Evolutionary conservation across 768 basidiomycete species (phyloP), one percentile per base, ranked within the genome.

Genomic region (Cytidiella melzeri): DNA sequence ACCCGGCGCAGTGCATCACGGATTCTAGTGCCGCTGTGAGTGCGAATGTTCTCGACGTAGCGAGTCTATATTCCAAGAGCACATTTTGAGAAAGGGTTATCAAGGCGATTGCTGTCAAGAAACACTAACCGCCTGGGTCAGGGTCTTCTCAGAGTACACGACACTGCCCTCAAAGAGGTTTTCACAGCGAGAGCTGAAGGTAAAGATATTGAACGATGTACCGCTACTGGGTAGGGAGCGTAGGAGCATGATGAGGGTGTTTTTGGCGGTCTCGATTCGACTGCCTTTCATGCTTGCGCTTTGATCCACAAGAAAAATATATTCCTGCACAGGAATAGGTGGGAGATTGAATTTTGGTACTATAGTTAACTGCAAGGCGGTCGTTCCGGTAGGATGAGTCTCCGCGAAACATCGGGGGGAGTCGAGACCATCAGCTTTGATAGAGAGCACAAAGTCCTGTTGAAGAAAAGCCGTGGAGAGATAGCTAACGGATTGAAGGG

Each of bases 271-370:
- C 34, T 68, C 67, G 3, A 82, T 76, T 5, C 74, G 57, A 3
- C 19, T 20, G 19, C 51, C 51, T 0, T 0, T 0, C 83, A 84
- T 84, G 44, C 77, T 80, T 0, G 75, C 73, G 18, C 75, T 79
- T 37, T 80, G 65, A 54, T 84, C 83, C 11, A 84, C 65, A 5
- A 84, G 51, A 51, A 84, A 84, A 0, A 84, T 64, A 47, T 76
- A 84, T 51, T 84, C 82, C 44, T 80, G 80, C 0, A 64, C 58
- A 12, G 53, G 52, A 1, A 79, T 57, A 1, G 68, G 67, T 1
- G 73, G 70, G 3, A 80, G 57, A 19, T 65, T 58, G 51, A 76
- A 74, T 36, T 71, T 74, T 1, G 81, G 80, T 4, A 84, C 71
- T 15, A 83, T 57, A 0, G 73, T 76, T 30, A 81, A 59, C 34